A percentile compares a stretch with the other conserved stretches of the same genome.
phyloP scores from a whole-genome alignment of 2,329 filamentous ascomycete genomes.

The Sphaceloma murrayae region DNA sequence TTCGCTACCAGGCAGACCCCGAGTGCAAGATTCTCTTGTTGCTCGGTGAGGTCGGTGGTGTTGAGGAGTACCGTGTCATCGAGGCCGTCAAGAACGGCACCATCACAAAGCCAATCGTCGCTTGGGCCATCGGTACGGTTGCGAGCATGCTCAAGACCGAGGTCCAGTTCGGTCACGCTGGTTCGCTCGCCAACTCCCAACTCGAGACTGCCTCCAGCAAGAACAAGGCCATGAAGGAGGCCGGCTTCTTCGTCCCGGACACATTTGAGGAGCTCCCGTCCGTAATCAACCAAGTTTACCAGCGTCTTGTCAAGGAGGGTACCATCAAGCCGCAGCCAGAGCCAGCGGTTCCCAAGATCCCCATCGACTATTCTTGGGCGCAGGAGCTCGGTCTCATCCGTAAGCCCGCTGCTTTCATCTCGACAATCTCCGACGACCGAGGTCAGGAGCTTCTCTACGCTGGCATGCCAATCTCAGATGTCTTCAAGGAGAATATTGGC shows the following conservation, averaged over 20 bases:
- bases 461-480: constrained; percentile 99
- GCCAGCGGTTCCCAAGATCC: constrained; percentile 95
- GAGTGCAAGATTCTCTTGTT: constrained; percentile 95
- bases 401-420: constrained; percentile 99
- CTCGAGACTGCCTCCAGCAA: constrained; percentile 94
- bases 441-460: constrained; percentile 98
- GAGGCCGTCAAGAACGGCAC: constrained; percentile 89
- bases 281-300: constrained; percentile 70
- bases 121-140: constrained; percentile 98
- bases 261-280: constrained; percentile 93
- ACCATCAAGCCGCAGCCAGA: constrained; percentile 78
- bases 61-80: constrained; percentile 99
- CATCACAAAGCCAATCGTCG: constrained; percentile 97
- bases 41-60: constrained; percentile 96
- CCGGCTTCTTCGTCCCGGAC: constrained; percentile 85
- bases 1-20: constrained; percentile 92
- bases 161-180: constrained; percentile 98
- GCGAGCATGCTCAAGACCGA: constrained; percentile 99
- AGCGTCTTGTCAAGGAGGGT: constrained; percentile 75
- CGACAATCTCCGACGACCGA: constrained; percentile 99
- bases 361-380: constrained; percentile 98
- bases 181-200: constrained; percentile 97
- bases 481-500: constrained; percentile 97
- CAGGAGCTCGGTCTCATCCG: constrained; percentile 98
- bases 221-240: constrained; percentile 95